phyloP scores from a whole-genome alignment of 345 rosid genomes.

The Microthlaspi erraticum region DNA sequence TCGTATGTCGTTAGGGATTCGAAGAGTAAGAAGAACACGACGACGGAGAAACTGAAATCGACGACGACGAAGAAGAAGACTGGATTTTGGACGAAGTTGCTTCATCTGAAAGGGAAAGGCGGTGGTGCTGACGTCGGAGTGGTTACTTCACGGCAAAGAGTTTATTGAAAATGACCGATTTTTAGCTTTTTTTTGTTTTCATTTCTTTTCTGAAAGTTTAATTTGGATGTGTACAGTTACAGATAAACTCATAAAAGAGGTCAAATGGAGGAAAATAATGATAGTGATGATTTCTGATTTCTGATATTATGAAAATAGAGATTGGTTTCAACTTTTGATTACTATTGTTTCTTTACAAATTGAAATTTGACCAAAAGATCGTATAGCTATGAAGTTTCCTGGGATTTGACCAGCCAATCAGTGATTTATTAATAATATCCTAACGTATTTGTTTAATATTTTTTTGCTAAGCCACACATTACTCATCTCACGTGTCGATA shows the following conservation, averaged over 20 bases:
- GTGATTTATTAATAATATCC: slow-evolving; percentile 4
- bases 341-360: not conserved
- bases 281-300: slow-evolving; percentile 1
- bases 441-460: not conserved
- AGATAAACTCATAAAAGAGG: slow-evolving; percentile 12
- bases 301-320: slow-evolving; percentile 5
- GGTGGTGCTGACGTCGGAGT: slow-evolving; percentile 43
- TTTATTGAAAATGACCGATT: slow-evolving; percentile 11
- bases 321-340: not conserved
- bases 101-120: slow-evolving; percentile 54
- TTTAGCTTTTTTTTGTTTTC: not conserved
- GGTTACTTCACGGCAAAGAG: slow-evolving; percentile 37
- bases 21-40: slow-evolving; percentile 36
- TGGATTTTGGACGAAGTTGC: slow-evolving; percentile 78
- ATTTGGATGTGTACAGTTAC: slow-evolving; percentile 40
- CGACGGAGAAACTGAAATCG: slow-evolving; percentile 32
- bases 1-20: slow-evolving; percentile 39
- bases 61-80: slow-evolving; percentile 33
- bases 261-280: slow-evolving; percentile 10
- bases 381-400: not conserved
- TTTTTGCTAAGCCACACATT: not conserved
- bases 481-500: not conserved
- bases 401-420: slow-evolving; percentile 20
- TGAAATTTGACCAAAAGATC: slow-evolving; percentile 2
- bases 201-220: not conserved